Percentiles rank a stretch among this genome's conserved stretches.
phyloP scores from a whole-genome alignment of 164 flowering plant genomes.

The Cinnamomum chago region DNA sequence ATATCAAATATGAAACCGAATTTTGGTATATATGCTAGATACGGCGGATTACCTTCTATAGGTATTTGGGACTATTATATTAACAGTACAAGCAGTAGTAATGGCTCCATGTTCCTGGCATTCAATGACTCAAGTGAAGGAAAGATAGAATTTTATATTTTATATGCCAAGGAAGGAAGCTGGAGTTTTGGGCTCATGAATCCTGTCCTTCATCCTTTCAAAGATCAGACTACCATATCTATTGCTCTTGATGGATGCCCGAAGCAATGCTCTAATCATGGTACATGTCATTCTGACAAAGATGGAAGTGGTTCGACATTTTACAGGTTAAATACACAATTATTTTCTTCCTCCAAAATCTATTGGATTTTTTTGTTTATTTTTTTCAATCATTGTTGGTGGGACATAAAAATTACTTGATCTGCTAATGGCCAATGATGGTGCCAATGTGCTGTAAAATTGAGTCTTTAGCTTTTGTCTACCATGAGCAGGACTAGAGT shows the following conservation, averaged over 20 bases:
- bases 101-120: slow-evolving; percentile 55
- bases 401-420: too few relatives aligned
- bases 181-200: slow-evolving; percentile 79
- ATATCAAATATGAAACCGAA: slow-evolving; percentile 37
- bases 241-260: slow-evolving; percentile 83
- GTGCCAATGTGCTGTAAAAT: too few relatives aligned
- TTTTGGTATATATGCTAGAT: slow-evolving; percentile 68
- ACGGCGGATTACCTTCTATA: slow-evolving; percentile 71
- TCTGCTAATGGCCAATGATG: too few relatives aligned
- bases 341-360: not conserved
- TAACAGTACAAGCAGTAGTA: slow-evolving; percentile 56
- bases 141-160: slow-evolving; percentile 52
- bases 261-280: slow-evolving; percentile 66
- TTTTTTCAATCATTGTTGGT: too few relatives aligned
- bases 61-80: slow-evolving; percentile 64
- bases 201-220: slow-evolving; percentile 15
- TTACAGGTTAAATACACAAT: slow-evolving; percentile 51
- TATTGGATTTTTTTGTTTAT: not conserved
- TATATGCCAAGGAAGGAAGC: slow-evolving; percentile 76
- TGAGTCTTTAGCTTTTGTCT: too few relatives aligned
- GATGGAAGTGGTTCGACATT: slow-evolving; percentile 75
- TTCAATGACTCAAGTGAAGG: slow-evolving; percentile 57
- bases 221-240: slow-evolving; percentile 43
- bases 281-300: slow-evolving; percentile 42
- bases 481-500: too few relatives aligned